These are phyloP conservation scores for Paragyromitra xinjiangensis DNA, from an alignment of 495 filamentous ascomycete species.

Conservation along the genomic window DNA sequence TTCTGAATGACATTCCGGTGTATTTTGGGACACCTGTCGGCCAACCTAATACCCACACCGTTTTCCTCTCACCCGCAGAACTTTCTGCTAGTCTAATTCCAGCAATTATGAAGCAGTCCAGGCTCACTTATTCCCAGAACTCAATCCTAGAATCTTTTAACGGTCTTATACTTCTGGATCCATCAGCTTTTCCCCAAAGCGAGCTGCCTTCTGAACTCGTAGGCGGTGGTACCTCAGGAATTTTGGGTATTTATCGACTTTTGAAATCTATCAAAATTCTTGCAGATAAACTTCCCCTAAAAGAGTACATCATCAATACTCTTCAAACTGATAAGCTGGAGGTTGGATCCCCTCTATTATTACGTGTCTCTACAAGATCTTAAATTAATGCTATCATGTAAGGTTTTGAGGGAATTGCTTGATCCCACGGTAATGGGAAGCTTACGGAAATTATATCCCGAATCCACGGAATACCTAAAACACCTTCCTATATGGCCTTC, in stretches of 20 bases:
- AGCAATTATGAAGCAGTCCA: slow-evolving; percentile 22
- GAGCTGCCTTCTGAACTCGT: slow-evolving; percentile 13
- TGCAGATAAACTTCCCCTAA: neutral
- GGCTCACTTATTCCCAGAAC: neutral
- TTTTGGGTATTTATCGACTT: slow-evolving; percentile 30
- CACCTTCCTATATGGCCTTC: slow-evolving; percentile 50
- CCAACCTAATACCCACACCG: neutral
- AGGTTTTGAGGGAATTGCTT: slow-evolving; percentile 37
- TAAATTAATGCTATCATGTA: slow-evolving; percentile 25
- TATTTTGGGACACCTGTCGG: slow-evolving; percentile 42
- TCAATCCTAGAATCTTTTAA: slow-evolving; percentile 10
- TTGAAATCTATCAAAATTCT: slow-evolving; percentile 27
- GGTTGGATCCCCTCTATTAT: slow-evolving; percentile 10
- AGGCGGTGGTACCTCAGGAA: neutral
- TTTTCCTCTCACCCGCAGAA: slow-evolving; percentile 31
- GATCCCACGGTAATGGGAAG: slow-evolving; percentile 28
- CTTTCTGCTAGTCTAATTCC: slow-evolving; percentile 13
- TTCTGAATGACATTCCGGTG: slow-evolving; percentile 24
- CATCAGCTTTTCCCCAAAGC: slow-evolving; percentile 33
- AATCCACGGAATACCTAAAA: slow-evolving; percentile 5
- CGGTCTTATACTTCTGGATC: slow-evolving; percentile 33
- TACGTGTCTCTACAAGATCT: neutral
- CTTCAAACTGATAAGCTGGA: slow-evolving; percentile 21
- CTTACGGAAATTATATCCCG: slow-evolving; percentile 8
- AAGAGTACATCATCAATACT: slow-evolving; percentile 22